Conservation (phyloP, 2,329 filamentous ascomycete species). For the Leptographium wingfieldii region DNA sequence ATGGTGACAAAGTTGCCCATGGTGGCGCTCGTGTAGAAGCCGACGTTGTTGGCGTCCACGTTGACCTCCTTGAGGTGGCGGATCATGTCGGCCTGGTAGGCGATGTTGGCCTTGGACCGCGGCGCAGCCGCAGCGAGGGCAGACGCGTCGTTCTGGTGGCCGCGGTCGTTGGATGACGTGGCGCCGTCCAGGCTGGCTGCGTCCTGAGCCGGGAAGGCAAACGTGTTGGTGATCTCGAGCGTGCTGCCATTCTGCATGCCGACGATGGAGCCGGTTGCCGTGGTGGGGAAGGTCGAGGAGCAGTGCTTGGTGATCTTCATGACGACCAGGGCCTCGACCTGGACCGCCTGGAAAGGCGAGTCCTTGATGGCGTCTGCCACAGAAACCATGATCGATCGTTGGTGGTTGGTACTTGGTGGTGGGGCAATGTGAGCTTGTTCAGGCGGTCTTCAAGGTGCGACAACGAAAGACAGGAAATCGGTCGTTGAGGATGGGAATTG, state of each 20-base stretch:
- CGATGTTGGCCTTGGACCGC: slow-evolving; percentile 76
- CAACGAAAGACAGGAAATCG: neutral
- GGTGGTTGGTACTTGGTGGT: neutral
- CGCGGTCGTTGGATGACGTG: slow-evolving; percentile 9
- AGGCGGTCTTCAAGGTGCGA: neutral
- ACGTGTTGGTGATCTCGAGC: slow-evolving; percentile 87
- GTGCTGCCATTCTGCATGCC: slow-evolving; percentile 78
- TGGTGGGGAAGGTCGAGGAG: slow-evolving; percentile 74
- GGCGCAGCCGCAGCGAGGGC: slow-evolving; percentile 76
- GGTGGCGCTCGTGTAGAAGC: slow-evolving; percentile 97
- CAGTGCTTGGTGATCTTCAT: slow-evolving; percentile 98
- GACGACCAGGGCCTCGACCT: slow-evolving; percentile 90
- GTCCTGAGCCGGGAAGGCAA: slow-evolving; percentile 82
- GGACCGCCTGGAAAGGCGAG: slow-evolving; percentile 68
- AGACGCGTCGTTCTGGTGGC: slow-evolving; percentile 61
- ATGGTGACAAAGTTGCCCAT: slow-evolving; percentile 98
- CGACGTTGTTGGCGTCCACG: slow-evolving; percentile 93
- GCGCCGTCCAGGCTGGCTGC: slow-evolving; percentile 44
- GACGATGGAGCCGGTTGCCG: slow-evolving; percentile 79
- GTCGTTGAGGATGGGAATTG: neutral
- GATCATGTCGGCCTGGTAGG: slow-evolving; percentile 95
- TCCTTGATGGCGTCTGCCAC: slow-evolving; percentile 46
- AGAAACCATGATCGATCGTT: slow-evolving; percentile 5
- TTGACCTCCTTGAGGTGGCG: slow-evolving; percentile 94
- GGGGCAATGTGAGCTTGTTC: neutral